Conservation (phyloP, 345 rosid species). For the Microcos paniculata region DNA sequence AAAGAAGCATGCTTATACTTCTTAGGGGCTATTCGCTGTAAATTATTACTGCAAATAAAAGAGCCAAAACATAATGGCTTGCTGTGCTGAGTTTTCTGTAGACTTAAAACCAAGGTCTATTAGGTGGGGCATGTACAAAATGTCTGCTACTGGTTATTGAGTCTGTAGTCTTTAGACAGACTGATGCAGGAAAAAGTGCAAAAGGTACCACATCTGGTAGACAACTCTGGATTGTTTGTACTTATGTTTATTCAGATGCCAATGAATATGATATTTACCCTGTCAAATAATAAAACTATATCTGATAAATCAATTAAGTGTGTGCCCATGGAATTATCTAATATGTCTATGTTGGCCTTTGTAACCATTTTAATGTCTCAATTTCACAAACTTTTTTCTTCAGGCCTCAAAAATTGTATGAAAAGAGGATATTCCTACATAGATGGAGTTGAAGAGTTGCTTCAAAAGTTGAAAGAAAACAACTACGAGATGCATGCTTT, state of each 20-base stretch:
- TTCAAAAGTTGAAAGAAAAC: slow-evolving; percentile 45
- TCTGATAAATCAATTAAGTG: background rate
- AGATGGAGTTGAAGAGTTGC: slow-evolving; percentile 77
- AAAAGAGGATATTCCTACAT: slow-evolving; percentile 66
- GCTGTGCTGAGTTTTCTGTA: background rate
- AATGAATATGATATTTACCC: background rate
- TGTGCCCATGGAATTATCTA: too few relatives aligned
- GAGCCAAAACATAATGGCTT: background rate
- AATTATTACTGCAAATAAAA: background rate
- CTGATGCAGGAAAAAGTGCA: background rate
- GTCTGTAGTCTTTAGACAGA: background rate
- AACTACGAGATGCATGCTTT: slow-evolving; percentile 88
- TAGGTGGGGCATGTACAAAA: background rate
- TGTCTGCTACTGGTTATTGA: background rate
- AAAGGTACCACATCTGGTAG: background rate
- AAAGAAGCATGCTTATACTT: background rate
- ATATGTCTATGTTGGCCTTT: background rate
- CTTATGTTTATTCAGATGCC: background rate
- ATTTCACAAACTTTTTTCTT: background rate
- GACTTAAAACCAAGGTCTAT: background rate
- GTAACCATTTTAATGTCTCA: background rate
- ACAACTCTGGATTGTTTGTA: background rate
- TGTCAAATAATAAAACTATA: background rate
- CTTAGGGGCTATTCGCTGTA: background rate
- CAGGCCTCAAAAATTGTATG: slow-evolving; percentile 81